Conservation (phyloP, 2,329 filamentous ascomycete species). For the Cladophialophora psammophila region DNA sequence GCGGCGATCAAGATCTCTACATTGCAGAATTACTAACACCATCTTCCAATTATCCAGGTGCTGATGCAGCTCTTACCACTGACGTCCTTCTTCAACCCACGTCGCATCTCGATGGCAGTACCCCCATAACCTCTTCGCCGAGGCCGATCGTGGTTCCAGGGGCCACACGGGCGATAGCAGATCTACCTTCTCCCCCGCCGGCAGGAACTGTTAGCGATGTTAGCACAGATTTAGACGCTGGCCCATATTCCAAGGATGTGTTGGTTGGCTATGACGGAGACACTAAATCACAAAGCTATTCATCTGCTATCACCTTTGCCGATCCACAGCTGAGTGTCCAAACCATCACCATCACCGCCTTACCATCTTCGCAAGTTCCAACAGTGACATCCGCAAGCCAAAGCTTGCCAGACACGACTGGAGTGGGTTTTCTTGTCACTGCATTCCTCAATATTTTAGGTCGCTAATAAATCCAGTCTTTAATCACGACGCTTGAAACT, state of each 20-base stretch:
- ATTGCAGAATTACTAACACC: slow-evolving; percentile 16
- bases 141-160: no score
- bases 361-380: slow-evolving; percentile 34
- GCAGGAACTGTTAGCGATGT: background rate
- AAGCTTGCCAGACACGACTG: slow-evolving; percentile 36
- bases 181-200: background rate
- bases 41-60: slow-evolving; percentile 12
- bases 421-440: slow-evolving; percentile 25
- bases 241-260: background rate
- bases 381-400: slow-evolving; percentile 38
- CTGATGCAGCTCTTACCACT: background rate
- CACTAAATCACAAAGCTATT: slow-evolving; percentile 18
- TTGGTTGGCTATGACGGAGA: slow-evolving; percentile 6
- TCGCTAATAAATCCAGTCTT: slow-evolving; percentile 25
- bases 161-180: background rate
- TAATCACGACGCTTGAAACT: slow-evolving; percentile 40
- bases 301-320: slow-evolving; percentile 34
- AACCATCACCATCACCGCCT: slow-evolving; percentile 33
- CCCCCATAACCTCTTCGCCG: no score
- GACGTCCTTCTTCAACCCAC: background rate
- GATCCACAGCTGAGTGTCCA: slow-evolving; percentile 36
- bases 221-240: background rate
- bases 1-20: background rate
- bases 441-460: background rate
- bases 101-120: no score